Conservation (phyloP, 2,329 filamentous ascomycete species). For the Ceratocystis ficicola region DNA sequence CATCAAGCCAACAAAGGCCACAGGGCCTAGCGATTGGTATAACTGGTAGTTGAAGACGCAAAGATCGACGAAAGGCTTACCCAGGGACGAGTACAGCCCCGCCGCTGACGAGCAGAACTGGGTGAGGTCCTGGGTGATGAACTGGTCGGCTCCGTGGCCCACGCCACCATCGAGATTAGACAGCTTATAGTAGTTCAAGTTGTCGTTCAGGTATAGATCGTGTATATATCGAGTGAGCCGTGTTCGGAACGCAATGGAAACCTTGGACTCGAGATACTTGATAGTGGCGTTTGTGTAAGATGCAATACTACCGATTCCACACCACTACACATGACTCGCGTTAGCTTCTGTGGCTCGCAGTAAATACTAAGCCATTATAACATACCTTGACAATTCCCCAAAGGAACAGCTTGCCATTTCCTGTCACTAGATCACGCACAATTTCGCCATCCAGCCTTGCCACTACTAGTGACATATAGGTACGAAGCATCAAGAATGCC, state of each 20-base stretch:
- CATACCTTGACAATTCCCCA: conserved; percentile 71
- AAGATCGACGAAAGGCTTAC: conserved; percentile 95
- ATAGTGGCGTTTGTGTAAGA: conserved; percentile 99
- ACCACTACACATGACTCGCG: conserved; percentile 48
- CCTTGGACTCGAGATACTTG: conserved; percentile 94
- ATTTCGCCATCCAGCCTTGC: conserved; percentile 91
- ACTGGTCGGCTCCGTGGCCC: conserved; percentile 85
- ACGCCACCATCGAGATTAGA: conserved; percentile 86
- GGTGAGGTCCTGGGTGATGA: conserved; percentile 93
- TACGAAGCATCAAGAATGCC: conserved; percentile 78
- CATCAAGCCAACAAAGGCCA: conserved; percentile 74
- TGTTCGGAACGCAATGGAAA: conserved; percentile 95
- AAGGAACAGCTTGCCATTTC: conserved; percentile 76
- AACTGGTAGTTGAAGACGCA: conserved; percentile 98
- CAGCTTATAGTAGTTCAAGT: conserved; percentile 92
- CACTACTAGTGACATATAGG: conserved; percentile 86
- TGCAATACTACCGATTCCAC: conserved; percentile 80
- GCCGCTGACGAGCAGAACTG: conserved; percentile 89
- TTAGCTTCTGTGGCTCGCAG: conserved; percentile 1
- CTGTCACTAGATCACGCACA: conserved; percentile 88
- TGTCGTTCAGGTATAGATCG: conserved; percentile 88
- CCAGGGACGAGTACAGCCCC: conserved; percentile 85
- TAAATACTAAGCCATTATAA: background rate
- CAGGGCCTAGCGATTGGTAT: conserved; percentile 76
- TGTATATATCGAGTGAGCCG: conserved; percentile 92